Evolutionary conservation across 1,284 basidiomycete species (phyloP), one percentile per base, ranked within the genome.

Genomic region (Sphaerobolus stellatus): DNA sequence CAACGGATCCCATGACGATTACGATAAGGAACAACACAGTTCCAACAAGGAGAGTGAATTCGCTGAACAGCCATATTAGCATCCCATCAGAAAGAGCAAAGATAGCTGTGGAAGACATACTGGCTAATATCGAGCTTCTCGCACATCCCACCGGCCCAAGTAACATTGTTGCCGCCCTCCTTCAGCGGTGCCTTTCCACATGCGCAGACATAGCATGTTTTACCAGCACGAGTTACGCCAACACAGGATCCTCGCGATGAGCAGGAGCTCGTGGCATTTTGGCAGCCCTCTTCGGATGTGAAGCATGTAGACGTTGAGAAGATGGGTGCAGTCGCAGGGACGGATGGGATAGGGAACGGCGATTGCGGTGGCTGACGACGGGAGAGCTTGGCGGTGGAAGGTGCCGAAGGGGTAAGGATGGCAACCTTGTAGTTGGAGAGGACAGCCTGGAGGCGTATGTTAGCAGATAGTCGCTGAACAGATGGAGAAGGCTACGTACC

Each of bases 111-210:
- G 43, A 50, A 7, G 16, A 74, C 87, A 64, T 66, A 90, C 88
- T 79, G 80, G 74, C 88, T 90, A 45, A 92, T 71, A 64, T 92
- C 90, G 69, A 82, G 81, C 61, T 84, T 79, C 73, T 92, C 83
- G 62, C 90, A 92, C 58, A 74, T 78, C 54, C 79, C 76, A 5
- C 90, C 90, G 1, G 79, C 88, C 88, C 89, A 92, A 28, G 71
- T 69, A 60, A 84, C 79, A 4, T 77, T 81, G 65, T 81, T 78
- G 7, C 82, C 77, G 50, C 78, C 67, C 43, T 62, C 59, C 50
- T 73, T 71, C 55, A 69, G 73, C 25, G 86, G 87, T 9, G 73
- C 70, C 13, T 34, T 41, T 2, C 71, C 67, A 63, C 90, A 92
- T 8, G 78, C 73, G 65, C 90, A 92, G 2, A 88, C 79, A 63